Evolutionary conservation across 208 protist genomes (phyloP).

Genomic region (Trypanosoma lewisi): DNA sequence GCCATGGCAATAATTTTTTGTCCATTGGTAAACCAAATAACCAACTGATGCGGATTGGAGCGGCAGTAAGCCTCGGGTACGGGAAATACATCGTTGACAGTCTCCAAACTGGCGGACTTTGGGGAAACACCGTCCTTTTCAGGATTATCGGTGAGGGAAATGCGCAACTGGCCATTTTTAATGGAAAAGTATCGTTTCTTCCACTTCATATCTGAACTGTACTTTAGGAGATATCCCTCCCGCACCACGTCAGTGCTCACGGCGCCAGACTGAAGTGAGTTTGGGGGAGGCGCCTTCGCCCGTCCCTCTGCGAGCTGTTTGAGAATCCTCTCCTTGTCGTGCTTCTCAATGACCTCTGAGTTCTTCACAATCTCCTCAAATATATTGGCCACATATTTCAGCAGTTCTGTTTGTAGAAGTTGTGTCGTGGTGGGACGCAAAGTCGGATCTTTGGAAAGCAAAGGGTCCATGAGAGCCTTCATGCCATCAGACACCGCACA

Average conservation of each 20-base stretch:
- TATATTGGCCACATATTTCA: constrained; percentile 89
- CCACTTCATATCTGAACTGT: constrained; percentile 83
- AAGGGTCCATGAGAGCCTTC: constrained; percentile 62
- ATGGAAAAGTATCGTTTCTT: constrained; percentile 87
- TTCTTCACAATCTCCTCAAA: constrained; percentile 87
- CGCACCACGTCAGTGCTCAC: constrained; percentile 59
- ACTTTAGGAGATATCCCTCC: constrained; percentile 80
- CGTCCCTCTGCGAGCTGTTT: constrained; percentile 56
- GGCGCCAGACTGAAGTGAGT: constrained; percentile 55
- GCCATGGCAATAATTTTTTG: constrained; percentile 88
- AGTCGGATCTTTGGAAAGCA: constrained; percentile 64
- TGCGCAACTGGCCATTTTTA: constrained; percentile 62
- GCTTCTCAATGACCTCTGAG: constrained; percentile 61
- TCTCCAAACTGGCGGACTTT: constrained; percentile 73
- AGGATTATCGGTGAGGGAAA: constrained; percentile 75
- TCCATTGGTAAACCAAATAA: constrained; percentile 89
- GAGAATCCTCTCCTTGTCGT: constrained; percentile 69
- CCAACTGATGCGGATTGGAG: constrained; percentile 81
- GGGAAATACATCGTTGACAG: constrained; percentile 79
- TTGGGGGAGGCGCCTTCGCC: constrained; percentile 37
- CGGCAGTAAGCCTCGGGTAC: constrained; percentile 84
- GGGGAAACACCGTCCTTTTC: constrained; percentile 68
- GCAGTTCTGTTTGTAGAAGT: constrained; percentile 76
- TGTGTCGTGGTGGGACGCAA: constrained; percentile 70
- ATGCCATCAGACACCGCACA: constrained; percentile 66